Evolutionary conservation across 352 stramenopile genomes (phyloP), one percentile per base, ranked within the genome.

Genomic region (Phytophthora litchii): DNA sequence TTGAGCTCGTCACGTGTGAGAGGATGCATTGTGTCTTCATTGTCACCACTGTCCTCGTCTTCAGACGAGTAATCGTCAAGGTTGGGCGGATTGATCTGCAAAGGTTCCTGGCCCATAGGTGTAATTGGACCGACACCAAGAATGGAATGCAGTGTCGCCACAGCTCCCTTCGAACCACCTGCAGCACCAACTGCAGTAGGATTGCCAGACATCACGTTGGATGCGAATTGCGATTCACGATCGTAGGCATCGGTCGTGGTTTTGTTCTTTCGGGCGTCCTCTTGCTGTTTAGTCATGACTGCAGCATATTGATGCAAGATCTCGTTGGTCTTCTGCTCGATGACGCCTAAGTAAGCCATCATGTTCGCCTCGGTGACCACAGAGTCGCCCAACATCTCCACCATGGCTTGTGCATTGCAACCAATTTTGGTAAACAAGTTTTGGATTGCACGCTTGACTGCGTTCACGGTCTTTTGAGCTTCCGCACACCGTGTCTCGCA

Each of bases 11-110:
- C 89, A 23, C 89, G 76, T 12, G 92, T 97, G 25, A 98, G 74
- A 46, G 92, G 91, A 48, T 95, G 90, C 59, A 92, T 92, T 17
- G 67, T 77, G 35, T 96, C 90, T 19, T 90, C 78, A 43, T 95
- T 89, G 53, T 96, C 89, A 34, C 92, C 86, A 48, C 95, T 90
- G 23, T 93, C 84, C 51, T 75, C 67, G 48, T 93, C 91, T 32
- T 97, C 89, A n/a, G 93, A 95, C n/a, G 82, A 96, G 66, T 97
- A 98, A 74, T 98, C 93, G 49, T 97, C 86, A 5, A 98, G 64
- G 58, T 97, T 97, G 8, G 93, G 92, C 31, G 94, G 92, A 54
- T 98, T 98, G 61, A 98, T 94, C 59, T 97, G 93, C 46, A 97
- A 64, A 20, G 86, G 79, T 31, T 97, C 89, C 53, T 95, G 74